These are phyloP conservation scores for Dendrothele bispora DNA, from an alignment of 768 basidiomycete genomes.

Conservation along the genomic window DNA sequence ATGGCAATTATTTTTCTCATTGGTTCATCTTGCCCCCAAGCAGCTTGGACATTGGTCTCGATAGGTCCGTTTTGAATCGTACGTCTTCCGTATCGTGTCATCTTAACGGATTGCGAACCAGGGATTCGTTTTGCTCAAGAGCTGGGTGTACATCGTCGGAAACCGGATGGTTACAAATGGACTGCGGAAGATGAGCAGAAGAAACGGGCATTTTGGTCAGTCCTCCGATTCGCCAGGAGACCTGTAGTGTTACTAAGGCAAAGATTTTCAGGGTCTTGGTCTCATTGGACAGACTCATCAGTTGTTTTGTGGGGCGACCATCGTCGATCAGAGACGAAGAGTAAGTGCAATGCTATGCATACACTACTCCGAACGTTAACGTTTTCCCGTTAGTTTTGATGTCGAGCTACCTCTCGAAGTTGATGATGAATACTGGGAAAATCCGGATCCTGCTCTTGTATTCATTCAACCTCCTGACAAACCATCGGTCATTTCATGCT, in stretches of 20 bases:
- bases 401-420: conserved; percentile 49
- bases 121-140: conserved; percentile 51
- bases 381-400: conserved; percentile 42
- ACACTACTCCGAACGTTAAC: background rate
- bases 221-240: conserved; percentile 13
- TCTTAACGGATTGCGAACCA: too few relatives aligned
- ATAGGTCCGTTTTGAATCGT: conserved; percentile 39
- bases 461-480: conserved; percentile 12
- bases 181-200: conserved; percentile 46
- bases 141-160: conserved; percentile 46
- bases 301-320: conserved; percentile 49
- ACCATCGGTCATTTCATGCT: conserved; percentile 6
- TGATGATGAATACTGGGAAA: conserved; percentile 59
- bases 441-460: conserved; percentile 3
- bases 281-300: conserved; percentile 42
- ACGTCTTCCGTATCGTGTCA: too few relatives aligned
- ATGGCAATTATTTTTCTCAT: conserved; percentile 30
- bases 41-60: conserved; percentile 44
- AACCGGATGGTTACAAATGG: conserved; percentile 18
- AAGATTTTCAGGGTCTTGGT: conserved; percentile 48
- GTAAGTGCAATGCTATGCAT: conserved; percentile 28
- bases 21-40: conserved; percentile 35
- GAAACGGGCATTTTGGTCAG: conserved; percentile 42
- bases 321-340: conserved; percentile 59
- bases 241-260: conserved; percentile 15